Base-by-base conservation (phyloP, 1,284 basidiomycete genomes). In the Salmacisia buchloeana region DNA sequence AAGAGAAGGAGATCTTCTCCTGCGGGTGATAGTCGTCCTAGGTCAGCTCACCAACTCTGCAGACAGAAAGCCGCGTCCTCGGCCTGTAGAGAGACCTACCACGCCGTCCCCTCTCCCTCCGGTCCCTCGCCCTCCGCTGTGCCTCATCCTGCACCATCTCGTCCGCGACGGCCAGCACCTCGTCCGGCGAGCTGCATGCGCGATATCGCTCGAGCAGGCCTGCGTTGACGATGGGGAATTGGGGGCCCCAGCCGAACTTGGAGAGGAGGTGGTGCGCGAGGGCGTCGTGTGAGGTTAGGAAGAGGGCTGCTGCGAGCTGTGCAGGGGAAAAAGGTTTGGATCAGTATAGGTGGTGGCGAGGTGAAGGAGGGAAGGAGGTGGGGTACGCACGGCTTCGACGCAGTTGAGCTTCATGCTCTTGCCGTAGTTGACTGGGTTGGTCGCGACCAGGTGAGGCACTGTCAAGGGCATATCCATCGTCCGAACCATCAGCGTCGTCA, bases 371-470 rank as follows among this genome's bases (percentile, higher is more conserved):
- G 21, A 27, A 34, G 6, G 13, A 6, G 15, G 31, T 56, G 1
- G 9, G 13, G 13, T 21, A 56, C 59, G 13, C 39, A 67, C 39
- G 2, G 76, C 76, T 64, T 78, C 76, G 21, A 77, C 76, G 36
- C 76, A 78, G 39, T 78, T 78, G 59, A 78, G 71, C 64, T 78
- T 78, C 64, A 74, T 72, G 1, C 72, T 74, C 38, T 76, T 75
- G 60, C 76, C 76, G 29, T 78, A 77, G 64, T 78, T 78, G 59
- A 78, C 74, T 7, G 76, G 76, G 35, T 78, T 78, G 25, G 76
- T 73, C 9, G 76, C 76, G 59, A 78, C 75, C 66, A 78, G 69
- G 57, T 74, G 72, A 3, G 76, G 75, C 3, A 78, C 61, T 65
- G 38, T 52, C 6, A n/a, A 23, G n/a, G 15, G 15, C 15, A 15